Conservation (phyloP, 2,329 filamentous ascomycete species). For the Zymoseptoria brevis region DNA sequence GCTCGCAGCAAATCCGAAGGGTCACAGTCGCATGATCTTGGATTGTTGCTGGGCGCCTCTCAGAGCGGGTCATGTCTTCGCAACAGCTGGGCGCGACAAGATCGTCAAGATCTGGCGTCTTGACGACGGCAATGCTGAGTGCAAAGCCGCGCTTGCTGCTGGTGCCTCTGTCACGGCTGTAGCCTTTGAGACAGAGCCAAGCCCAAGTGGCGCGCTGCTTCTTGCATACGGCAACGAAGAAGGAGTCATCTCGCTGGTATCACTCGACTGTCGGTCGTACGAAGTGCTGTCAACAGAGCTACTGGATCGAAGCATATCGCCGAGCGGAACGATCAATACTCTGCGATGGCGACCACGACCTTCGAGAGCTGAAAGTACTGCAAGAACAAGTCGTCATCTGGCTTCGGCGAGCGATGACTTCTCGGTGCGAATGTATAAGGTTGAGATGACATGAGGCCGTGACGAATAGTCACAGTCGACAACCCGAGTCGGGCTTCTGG, state of each 20-base stretch:
- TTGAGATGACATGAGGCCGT: background rate
- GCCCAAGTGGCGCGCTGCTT: background rate
- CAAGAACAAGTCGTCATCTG: constrained; percentile 12
- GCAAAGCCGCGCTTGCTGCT: constrained; percentile 20
- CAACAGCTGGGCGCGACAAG: constrained; percentile 87
- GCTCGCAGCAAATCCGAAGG: constrained; percentile 65
- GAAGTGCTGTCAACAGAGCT: constrained; percentile 4
- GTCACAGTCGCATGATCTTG: constrained; percentile 86
- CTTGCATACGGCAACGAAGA: constrained; percentile 26
- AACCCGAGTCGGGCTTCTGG: too few species aligned
- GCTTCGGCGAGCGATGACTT: constrained; percentile 37
- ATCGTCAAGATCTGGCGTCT: constrained; percentile 56
- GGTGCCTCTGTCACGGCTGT: constrained; percentile 28
- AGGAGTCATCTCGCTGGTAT: constrained; percentile 18
- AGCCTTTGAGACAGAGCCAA: constrained; percentile 17
- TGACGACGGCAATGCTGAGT: constrained; percentile 13
- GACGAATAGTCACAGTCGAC: background rate
- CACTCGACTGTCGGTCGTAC: constrained; percentile 6
- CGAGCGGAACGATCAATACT: constrained; percentile 22
- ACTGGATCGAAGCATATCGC: constrained; percentile 12
- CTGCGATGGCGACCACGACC: constrained; percentile 24
- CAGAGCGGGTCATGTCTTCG: constrained; percentile 50
- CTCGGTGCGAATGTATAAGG: constrained; percentile 30
- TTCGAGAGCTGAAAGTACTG: background rate
- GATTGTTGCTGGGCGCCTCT: constrained; percentile 72